Percentiles rank a stretch among this genome's conserved stretches.
phyloP scores from a whole-genome alignment of 148 eudicot species.

The Camellia granthamiana region DNA sequence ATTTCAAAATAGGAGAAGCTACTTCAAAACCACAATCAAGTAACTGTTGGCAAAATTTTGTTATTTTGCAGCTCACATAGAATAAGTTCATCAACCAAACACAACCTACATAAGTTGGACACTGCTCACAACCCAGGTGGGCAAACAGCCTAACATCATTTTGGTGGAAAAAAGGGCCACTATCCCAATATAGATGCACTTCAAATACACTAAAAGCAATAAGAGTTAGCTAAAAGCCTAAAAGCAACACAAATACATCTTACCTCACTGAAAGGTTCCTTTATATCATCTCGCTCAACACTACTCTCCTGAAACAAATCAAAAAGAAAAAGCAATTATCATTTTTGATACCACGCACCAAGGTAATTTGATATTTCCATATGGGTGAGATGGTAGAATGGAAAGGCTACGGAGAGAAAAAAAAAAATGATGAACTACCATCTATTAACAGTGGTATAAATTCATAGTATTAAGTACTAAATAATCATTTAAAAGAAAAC shows the following conservation, averaged over 20 bases:
- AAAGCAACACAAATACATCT: slow-evolving; percentile 2
- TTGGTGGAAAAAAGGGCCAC: not conserved
- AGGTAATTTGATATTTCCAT: not conserved
- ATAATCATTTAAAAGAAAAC: not conserved
- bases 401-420: not conserved
- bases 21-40: too few species aligned
- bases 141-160: not conserved
- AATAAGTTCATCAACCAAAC: too few species aligned
- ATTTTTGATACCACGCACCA: not conserved
- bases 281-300: slow-evolving; percentile 63
- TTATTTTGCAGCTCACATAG: too few species aligned
- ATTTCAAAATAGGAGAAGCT: too few species aligned
- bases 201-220: not conserved
- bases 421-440: not conserved
- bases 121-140: not conserved
- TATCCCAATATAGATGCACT: not conserved
- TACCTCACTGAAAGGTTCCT: slow-evolving; percentile 77
- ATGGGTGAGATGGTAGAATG: not conserved
- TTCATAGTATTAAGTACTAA: not conserved
- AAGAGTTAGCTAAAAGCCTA: not conserved
- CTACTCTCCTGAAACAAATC: slow-evolving; percentile 55
- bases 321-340: not conserved
- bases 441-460: not conserved
- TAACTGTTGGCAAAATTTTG: too few species aligned
- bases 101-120: too few species aligned